Evolutionary conservation across 345 rosid genomes (phyloP).

Genomic region (Bruguiera sexangula): DNA sequence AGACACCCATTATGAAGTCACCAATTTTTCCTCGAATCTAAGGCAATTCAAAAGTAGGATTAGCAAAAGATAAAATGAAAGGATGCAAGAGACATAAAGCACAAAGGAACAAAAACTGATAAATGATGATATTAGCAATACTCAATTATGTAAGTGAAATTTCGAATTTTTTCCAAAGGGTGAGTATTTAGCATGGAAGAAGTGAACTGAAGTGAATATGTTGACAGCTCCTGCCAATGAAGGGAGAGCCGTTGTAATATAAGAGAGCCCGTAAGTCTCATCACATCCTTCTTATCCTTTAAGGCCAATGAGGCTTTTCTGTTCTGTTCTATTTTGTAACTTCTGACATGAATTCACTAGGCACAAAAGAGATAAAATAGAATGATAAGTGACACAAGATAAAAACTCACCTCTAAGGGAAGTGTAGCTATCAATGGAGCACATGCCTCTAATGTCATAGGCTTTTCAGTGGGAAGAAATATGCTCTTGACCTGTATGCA

Average conservation of each 20-base stretch:
- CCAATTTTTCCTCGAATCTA: slow-evolving; percentile 82
- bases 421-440: slow-evolving; percentile 97
- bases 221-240: no score
- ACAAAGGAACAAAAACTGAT: not conserved
- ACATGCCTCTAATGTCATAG: slow-evolving; percentile 63
- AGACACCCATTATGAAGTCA: slow-evolving; percentile 69
- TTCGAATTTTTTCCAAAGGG: no score
- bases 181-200: not conserved
- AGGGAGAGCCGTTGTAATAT: no score
- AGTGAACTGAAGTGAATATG: no score
- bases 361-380: not conserved
- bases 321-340: no score
- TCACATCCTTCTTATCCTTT: no score
- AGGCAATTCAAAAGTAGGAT: slow-evolving; percentile 12
- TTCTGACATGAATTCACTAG: not conserved
- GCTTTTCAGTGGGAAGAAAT: slow-evolving; percentile 68
- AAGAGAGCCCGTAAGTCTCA: no score
- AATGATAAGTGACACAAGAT: not conserved
- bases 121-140: not conserved
- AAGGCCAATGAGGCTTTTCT: no score
- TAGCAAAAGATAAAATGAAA: slow-evolving; percentile 11
- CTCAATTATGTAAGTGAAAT: no score
- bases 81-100: not conserved
- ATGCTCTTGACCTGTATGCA: slow-evolving; percentile 70
- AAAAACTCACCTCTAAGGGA: slow-evolving; percentile 71